Percentiles rank a stretch among this genome's conserved stretches.
These are phyloP conservation scores for Yarrowia alimentaria DNA, from an alignment of 805 yeast genomes.

Conservation along the genomic window DNA sequence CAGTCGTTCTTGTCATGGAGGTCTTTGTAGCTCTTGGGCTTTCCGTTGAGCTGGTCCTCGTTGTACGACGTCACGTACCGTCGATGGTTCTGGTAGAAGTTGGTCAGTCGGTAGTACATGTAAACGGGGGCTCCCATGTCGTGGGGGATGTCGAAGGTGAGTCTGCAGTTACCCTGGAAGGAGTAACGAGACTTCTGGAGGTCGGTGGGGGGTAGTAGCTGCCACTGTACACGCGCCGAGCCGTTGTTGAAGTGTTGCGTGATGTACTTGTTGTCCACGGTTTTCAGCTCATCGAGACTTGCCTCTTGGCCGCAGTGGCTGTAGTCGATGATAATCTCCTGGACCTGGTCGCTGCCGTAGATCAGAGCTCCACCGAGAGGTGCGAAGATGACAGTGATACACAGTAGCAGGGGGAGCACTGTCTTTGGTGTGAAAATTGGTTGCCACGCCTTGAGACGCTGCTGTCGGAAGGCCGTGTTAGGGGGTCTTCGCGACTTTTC, in stretches of 20 bases:
- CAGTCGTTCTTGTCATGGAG: constrained; percentile 55
- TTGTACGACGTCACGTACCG: constrained; percentile 86
- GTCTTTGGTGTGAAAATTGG: constrained; percentile 91
- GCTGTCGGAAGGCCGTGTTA: constrained; percentile 50
- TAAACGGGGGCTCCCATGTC: constrained; percentile 69
- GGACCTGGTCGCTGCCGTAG: constrained; percentile 74
- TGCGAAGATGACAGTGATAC: constrained; percentile 75
- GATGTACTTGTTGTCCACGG: constrained; percentile 45
- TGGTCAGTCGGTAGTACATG: constrained; percentile 81
- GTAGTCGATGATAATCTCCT: constrained; percentile 72
- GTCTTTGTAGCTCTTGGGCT: constrained; percentile 54
- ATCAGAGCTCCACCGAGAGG: constrained; percentile 88
- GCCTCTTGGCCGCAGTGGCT: constrained; percentile 63
- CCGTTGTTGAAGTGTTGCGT: constrained; percentile 58
- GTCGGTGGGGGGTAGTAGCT: constrained; percentile 44
- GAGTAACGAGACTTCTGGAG: constrained; percentile 33
- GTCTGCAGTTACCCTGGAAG: constrained; percentile 47
- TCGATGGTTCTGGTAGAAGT: constrained; percentile 92
- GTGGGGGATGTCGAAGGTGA: constrained; percentile 71
- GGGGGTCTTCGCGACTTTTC: constrained; percentile 45
- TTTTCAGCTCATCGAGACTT: constrained; percentile 53
- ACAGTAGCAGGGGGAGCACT: constrained; percentile 77
- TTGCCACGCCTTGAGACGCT: constrained; percentile 67
- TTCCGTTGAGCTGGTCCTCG: constrained; percentile 75
- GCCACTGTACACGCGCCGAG: constrained; percentile 56